A percentile compares a stretch with the other conserved stretches of the same genome.
Conservation (phyloP, 176 grass and related monocot species). For the Hsuehochloa calcarea region DNA sequence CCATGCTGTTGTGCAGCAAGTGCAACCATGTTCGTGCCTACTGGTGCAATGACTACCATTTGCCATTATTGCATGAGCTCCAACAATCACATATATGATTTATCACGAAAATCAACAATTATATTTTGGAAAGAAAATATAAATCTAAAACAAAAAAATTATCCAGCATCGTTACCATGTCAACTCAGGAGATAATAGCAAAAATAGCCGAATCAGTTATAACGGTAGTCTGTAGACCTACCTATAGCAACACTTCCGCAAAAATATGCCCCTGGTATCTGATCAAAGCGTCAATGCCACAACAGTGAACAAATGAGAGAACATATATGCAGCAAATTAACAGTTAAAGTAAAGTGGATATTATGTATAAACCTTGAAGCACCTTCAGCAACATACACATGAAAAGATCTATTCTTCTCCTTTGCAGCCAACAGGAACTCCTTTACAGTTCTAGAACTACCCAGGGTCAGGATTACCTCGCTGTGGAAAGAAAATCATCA, state of each 20-base stretch:
- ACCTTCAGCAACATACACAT: constrained; percentile 85
- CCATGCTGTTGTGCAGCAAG: constrained; percentile 76
- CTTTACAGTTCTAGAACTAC: constrained; percentile 76
- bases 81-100: constrained; percentile 68
- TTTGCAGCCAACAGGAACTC: constrained; percentile 79
- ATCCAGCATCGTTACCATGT: constrained; percentile 51
- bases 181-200: constrained; percentile 83
- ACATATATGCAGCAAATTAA: neutral
- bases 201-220: constrained; percentile 86
- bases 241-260: constrained; percentile 65
- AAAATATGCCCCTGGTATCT: constrained; percentile 83
- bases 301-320: neutral
- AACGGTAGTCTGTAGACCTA: constrained; percentile 68
- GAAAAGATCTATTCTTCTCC: constrained; percentile 76
- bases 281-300: constrained; percentile 7
- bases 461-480: constrained; percentile 85
- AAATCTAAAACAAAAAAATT: neutral
- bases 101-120: neutral
- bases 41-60: constrained; percentile 76
- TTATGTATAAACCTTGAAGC: constrained; percentile 62
- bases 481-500: constrained; percentile 31
- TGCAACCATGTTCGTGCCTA: constrained; percentile 72
- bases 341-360: neutral
- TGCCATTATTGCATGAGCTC: constrained; percentile 89
- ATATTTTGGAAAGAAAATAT: neutral